Percentiles rank a stretch among this genome's conserved stretches.
phyloP scores from a whole-genome alignment of 176 grass and related monocot genomes.

The Rhynchospora breviuscula region DNA sequence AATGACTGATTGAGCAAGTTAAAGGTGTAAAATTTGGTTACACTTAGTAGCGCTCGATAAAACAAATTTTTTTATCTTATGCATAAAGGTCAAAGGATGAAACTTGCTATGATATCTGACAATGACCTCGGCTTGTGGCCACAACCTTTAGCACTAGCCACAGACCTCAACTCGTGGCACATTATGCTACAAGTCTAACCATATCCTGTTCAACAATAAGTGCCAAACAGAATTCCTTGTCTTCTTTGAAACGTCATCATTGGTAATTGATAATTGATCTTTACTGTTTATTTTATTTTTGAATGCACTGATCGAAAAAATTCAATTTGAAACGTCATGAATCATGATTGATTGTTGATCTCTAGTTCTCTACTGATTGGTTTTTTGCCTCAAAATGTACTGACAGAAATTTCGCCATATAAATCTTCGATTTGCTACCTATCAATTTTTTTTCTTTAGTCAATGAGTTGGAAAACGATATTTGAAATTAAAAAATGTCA shows the following conservation, averaged over 20 bases:
- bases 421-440: too few species aligned
- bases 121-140: not conserved
- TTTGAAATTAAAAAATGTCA: too few species aligned
- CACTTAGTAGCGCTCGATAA: not conserved
- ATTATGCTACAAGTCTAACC: not conserved
- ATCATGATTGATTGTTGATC: too few species aligned
- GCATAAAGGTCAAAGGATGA: not conserved
- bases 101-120: not conserved
- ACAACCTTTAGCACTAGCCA: too few species aligned
- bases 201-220: not conserved
- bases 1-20: not conserved
- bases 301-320: not conserved
- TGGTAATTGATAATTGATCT: not conserved
- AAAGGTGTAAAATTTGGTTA: not conserved
- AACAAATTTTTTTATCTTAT: not conserved
- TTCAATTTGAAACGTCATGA: not conserved
- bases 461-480: too few species aligned
- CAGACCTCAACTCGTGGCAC: not conserved
- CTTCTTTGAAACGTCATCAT: not conserved
- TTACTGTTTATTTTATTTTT: not conserved
- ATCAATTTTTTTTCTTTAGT: too few species aligned
- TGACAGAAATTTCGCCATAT: too few species aligned
- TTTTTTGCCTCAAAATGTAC: too few species aligned
- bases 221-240: not conserved
- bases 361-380: too few species aligned